These are phyloP conservation scores for Nicotiana attenuata DNA, from an alignment of 257 asterid genomes.

Conservation along the genomic window DNA sequence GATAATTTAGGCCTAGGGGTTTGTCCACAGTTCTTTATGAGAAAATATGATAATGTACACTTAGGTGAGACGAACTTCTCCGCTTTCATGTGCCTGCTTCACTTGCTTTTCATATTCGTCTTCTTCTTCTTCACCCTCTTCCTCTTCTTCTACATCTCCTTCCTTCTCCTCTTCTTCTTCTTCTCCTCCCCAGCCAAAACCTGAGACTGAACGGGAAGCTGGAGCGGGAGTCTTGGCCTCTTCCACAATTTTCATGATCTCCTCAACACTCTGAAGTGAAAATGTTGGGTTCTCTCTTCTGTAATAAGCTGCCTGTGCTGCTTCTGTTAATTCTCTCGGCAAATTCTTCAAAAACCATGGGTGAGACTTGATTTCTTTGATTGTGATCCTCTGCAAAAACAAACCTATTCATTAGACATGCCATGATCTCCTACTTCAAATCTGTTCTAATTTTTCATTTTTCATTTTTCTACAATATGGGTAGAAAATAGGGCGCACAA, in stretches of 20 bases:
- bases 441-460: background rate
- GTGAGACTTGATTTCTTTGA: conserved; percentile 64
- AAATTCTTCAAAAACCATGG: conserved; percentile 82
- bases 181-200: conserved; percentile 71
- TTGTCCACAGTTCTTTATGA: background rate
- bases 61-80: conserved; percentile 52
- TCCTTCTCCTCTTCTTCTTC: conserved; percentile 51
- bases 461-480: background rate
- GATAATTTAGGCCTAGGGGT: background rate
- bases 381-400: conserved; percentile 51
- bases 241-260: conserved; percentile 63
- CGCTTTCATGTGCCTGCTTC: conserved; percentile 71
- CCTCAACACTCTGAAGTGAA: conserved; percentile 62
- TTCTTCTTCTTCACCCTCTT: conserved; percentile 40
- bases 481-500: background rate
- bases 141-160: conserved; percentile 39
- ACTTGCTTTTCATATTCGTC: conserved; percentile 80
- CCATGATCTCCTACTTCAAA: background rate
- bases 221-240: conserved; percentile 66
- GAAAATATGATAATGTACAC: background rate
- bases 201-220: conserved; percentile 50
- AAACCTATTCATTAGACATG: background rate
- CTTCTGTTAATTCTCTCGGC: conserved; percentile 70
- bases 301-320: conserved; percentile 59
- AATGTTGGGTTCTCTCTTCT: conserved; percentile 59